These are phyloP conservation scores for Globisporangium okanoganense DNA, from an alignment of 352 stramenopile species.

Conservation along the genomic window DNA sequence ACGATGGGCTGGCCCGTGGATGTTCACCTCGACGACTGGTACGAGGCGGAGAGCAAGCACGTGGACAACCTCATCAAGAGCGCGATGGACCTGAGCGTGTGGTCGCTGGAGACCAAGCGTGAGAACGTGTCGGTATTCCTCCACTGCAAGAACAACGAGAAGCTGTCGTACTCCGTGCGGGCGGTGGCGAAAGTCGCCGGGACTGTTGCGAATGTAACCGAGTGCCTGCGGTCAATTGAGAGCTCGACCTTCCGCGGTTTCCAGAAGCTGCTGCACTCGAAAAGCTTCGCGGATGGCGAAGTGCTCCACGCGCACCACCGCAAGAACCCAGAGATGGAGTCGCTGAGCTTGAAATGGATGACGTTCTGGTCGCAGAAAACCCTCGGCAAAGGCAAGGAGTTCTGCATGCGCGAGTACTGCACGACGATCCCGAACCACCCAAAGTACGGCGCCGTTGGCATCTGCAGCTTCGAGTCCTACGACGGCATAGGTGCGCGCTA, in stretches of 20 bases:
- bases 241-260: slow-evolving; percentile 52
- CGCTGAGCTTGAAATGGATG: slow-evolving; percentile 82
- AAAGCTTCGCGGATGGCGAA: slow-evolving; percentile 76
- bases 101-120: slow-evolving; percentile 66
- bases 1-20: slow-evolving; percentile 56
- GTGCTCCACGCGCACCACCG: slow-evolving; percentile 59
- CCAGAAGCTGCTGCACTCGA: slow-evolving; percentile 72
- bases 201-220: slow-evolving; percentile 67
- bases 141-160: slow-evolving; percentile 84
- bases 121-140: slow-evolving; percentile 67
- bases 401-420: slow-evolving; percentile 81
- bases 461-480: slow-evolving; percentile 82
- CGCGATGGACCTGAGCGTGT: slow-evolving; percentile 67
- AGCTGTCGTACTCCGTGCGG: slow-evolving; percentile 67
- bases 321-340: slow-evolving; percentile 40
- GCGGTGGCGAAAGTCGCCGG: slow-evolving; percentile 63
- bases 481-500: slow-evolving; percentile 72
- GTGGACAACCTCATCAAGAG: slow-evolving; percentile 68
- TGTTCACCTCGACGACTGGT: slow-evolving; percentile 74
- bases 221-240: slow-evolving; percentile 69
- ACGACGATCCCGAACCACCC: slow-evolving; percentile 50
- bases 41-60: slow-evolving; percentile 61
- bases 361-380: slow-evolving; percentile 75
- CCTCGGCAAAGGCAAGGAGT: slow-evolving; percentile 76
- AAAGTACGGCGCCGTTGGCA: slow-evolving; percentile 53